Evolutionary conservation across 805 yeast genomes (phyloP).

Genomic region (Saturnispora mendoncae): DNA sequence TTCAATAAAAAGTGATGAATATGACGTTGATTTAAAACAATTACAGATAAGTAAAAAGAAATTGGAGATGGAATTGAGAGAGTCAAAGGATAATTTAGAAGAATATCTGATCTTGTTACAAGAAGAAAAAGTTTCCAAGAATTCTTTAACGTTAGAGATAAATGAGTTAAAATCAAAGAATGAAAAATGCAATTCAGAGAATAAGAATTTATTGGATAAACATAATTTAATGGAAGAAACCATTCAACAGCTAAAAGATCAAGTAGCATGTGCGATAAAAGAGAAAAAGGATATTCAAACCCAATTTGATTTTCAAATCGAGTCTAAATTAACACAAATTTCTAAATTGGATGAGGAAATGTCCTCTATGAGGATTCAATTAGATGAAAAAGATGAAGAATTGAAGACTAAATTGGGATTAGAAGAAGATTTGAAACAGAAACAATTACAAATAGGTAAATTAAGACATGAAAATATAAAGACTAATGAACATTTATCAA

Average conservation of each 20-base stretch:
- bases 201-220: conserved; percentile 18
- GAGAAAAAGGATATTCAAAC: conserved; percentile 21
- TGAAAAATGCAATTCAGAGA: conserved; percentile 20
- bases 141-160: conserved; percentile 37
- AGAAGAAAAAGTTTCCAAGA: conserved; percentile 36
- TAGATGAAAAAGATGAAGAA: conserved; percentile 17
- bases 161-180: conserved; percentile 25
- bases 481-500: conserved; percentile 89
- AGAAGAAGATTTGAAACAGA: conserved; percentile 53
- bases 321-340: conserved; percentile 16
- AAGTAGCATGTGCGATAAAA: conserved; percentile 14
- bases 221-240: conserved; percentile 17
- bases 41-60: conserved; percentile 33
- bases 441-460: conserved; percentile 77
- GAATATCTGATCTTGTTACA: conserved; percentile 30
- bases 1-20: conserved; percentile 33
- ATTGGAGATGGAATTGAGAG: conserved; percentile 30
- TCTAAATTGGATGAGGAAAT: conserved; percentile 19
- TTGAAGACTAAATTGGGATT: conserved; percentile 24
- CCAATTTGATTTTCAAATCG: conserved; percentile 14
- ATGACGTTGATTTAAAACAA: conserved; percentile 34
- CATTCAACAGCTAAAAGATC: conserved; percentile 19
- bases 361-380: conserved; percentile 5
- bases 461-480: conserved; percentile 91
- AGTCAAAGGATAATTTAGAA: conserved; percentile 29